Evolutionary conservation across 352 stramenopile genomes (phyloP).

Genomic region (Lagenidium sp.): DNA sequence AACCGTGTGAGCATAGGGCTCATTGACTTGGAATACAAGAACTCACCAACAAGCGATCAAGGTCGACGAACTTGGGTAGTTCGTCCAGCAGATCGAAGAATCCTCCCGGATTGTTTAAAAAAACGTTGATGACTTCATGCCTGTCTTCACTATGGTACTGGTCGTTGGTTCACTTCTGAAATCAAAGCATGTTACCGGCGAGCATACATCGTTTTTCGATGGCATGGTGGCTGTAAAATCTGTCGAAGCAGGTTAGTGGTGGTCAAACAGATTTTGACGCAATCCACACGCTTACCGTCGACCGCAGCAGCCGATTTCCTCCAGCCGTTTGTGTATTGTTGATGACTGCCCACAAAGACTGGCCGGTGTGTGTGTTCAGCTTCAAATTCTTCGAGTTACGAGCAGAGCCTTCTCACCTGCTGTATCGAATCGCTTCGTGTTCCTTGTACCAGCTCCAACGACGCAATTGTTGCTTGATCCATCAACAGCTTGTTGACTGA

Average conservation of each 20-base stretch:
- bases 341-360: constrained; percentile 73
- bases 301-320: constrained; percentile 65
- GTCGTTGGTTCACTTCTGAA: too few relatives aligned
- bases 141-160: too few relatives aligned
- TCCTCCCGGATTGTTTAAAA: constrained; percentile 71
- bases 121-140: constrained; percentile 65
- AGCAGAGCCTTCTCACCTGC: constrained; percentile 23
- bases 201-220: constrained; percentile 74
- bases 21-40: not conserved
- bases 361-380: not conserved
- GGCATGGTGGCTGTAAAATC: constrained; percentile 70
- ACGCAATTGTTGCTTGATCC: constrained; percentile 72
- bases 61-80: constrained; percentile 55
- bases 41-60: constrained; percentile 65
- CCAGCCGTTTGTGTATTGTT: constrained; percentile 73
- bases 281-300: constrained; percentile 61
- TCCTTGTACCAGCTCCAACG: constrained; percentile 61
- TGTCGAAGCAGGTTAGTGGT: too few relatives aligned
- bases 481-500: constrained; percentile 69
- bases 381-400: not conserved
- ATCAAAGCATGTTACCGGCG: not conserved
- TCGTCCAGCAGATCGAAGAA: constrained; percentile 79
- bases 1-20: not conserved
- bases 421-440: constrained; percentile 35
- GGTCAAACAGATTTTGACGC: too few relatives aligned